These are phyloP conservation scores for Vitis rupestris DNA, from an alignment of 164 flowering plant species.

Conservation along the genomic window DNA sequence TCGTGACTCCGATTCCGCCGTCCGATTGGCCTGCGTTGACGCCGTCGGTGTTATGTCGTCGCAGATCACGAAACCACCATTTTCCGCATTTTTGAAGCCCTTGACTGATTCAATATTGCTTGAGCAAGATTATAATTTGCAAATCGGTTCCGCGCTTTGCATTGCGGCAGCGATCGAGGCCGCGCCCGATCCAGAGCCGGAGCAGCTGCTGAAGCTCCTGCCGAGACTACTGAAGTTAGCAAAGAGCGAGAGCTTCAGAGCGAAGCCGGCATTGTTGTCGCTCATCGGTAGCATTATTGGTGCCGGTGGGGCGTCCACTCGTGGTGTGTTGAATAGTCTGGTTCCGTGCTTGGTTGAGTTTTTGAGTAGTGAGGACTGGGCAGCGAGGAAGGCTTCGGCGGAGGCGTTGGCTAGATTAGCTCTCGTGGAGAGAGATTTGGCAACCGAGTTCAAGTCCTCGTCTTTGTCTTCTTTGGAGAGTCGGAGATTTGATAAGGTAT, in stretches of 20 bases:
- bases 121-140: slow-evolving; percentile 69
- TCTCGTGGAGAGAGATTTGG: slow-evolving; percentile 45
- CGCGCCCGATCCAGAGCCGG: slow-evolving; percentile 53
- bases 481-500: slow-evolving; percentile 83
- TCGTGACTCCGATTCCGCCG: slow-evolving; percentile 73
- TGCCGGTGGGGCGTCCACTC: slow-evolving; percentile 45
- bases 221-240: slow-evolving; percentile 64
- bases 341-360: slow-evolving; percentile 57
- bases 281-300: slow-evolving; percentile 58
- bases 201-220: slow-evolving; percentile 46
- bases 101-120: slow-evolving; percentile 53
- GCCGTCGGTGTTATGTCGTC: slow-evolving; percentile 53
- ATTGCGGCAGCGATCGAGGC: slow-evolving; percentile 76
- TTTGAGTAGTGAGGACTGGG: slow-evolving; percentile 83
- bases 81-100: slow-evolving; percentile 55
- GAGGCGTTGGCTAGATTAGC: slow-evolving; percentile 73
- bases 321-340: slow-evolving; percentile 42
- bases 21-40: slow-evolving; percentile 70
- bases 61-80: slow-evolving; percentile 46
- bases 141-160: slow-evolving; percentile 82
- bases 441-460: slow-evolving; percentile 44
- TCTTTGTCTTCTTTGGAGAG: slow-evolving; percentile 61
- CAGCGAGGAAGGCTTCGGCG: slow-evolving; percentile 80
- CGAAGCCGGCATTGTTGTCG: slow-evolving; percentile 67
- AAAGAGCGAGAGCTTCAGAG: slow-evolving; percentile 65